Conservation (phyloP, 2,329 filamentous ascomycete genomes). For the Clarireedia hainanense region DNA sequence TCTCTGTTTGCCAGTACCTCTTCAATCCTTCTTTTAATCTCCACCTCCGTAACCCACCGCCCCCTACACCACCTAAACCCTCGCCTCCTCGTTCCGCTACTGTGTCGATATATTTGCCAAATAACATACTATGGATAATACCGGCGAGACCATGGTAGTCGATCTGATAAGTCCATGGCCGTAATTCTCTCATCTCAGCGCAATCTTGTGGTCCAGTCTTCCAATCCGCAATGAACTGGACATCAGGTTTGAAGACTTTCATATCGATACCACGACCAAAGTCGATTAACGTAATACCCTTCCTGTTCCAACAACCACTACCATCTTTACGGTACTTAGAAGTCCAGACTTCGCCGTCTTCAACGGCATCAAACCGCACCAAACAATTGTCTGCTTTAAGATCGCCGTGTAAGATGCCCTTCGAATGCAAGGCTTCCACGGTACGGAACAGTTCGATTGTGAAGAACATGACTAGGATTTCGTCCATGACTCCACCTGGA, state of each 20-base stretch:
- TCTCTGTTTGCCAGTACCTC: conserved; percentile 91
- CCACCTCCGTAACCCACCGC: conserved; percentile 55
- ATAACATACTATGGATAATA: conserved; percentile 79
- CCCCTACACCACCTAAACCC: conserved; percentile 43
- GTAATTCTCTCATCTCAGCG: conserved; percentile 86
- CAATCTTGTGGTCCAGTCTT: conserved; percentile 82
- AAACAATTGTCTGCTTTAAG: conserved; percentile 95
- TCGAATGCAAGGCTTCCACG: conserved; percentile 75
- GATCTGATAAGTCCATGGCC: conserved; percentile 96
- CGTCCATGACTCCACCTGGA: conserved; percentile 68
- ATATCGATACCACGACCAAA: conserved; percentile 94
- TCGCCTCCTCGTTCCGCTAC: conserved; percentile 33
- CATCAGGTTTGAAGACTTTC: conserved; percentile 67
- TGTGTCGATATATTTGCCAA: conserved; percentile 92
- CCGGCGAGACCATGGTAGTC: conserved; percentile 92
- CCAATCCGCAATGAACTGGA: conserved; percentile 94
- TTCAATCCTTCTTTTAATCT: conserved; percentile 77
- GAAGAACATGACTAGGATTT: conserved; percentile 91
- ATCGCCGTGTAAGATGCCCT: conserved; percentile 80
- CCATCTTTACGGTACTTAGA: conserved; percentile 67
- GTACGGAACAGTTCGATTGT: conserved; percentile 84
- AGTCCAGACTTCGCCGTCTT: conserved; percentile 40
- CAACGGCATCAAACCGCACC: conserved; percentile 63
- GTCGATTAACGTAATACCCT: conserved; percentile 83
- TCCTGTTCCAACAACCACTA: conserved; percentile 66